Percentiles rank a stretch among this genome's conserved stretches.
Conservation (phyloP, 495 filamentous ascomycete genomes). For the Penicillium antarcticum region DNA sequence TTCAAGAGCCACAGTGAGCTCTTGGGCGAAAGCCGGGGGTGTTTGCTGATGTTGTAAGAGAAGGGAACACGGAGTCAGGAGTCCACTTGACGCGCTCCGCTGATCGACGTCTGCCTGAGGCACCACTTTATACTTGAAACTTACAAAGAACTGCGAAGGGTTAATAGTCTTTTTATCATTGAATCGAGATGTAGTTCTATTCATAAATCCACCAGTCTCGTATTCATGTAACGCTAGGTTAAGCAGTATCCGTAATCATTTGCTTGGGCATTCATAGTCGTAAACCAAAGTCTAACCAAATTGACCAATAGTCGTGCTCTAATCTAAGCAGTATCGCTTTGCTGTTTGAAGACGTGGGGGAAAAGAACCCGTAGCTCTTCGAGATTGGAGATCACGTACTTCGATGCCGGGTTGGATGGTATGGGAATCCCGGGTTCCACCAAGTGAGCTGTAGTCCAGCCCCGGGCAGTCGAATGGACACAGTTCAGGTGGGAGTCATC, state of each 20-base stretch:
- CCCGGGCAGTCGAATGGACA: conserved; percentile 63
- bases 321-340: conserved; percentile 7
- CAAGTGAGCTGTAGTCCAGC: conserved; percentile 80
- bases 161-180: neutral
- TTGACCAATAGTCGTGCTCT: neutral
- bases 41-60: conserved; percentile 16
- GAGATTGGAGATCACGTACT: conserved; percentile 66
- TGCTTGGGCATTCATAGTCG: conserved; percentile 1
- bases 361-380: conserved; percentile 70
- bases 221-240: neutral
- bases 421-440: conserved; percentile 64
- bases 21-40: conserved; percentile 7
- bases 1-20: conserved; percentile 14
- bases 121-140: neutral
- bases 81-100: conserved; percentile 16
- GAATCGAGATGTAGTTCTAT: neutral
- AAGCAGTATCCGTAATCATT: conserved; percentile 1
- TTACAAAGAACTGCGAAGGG: neutral
- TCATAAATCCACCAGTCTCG: neutral
- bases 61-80: conserved; percentile 13
- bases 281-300: conserved; percentile 5
- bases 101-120: conserved; percentile 18
- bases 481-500: conserved; percentile 83
- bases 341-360: conserved; percentile 69
- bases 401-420: conserved; percentile 57